Conservation (phyloP, 2,329 filamentous ascomycete species). For the Clarireedia sp. region DNA sequence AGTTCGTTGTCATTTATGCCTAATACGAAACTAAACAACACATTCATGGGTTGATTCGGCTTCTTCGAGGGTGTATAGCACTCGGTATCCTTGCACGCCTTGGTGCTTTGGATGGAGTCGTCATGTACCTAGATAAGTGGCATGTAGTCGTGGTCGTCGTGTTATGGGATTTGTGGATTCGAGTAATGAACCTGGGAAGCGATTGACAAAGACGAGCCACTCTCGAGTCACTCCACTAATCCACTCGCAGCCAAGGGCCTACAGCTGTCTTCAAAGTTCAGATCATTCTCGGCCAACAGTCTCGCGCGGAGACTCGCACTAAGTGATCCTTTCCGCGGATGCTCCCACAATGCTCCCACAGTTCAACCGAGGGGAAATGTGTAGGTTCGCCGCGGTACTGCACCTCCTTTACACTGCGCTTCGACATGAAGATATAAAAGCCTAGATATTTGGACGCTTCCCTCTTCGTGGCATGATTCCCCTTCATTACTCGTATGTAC, state of each 20-base stretch:
- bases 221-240: background rate
- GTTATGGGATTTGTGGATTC: slow-evolving; percentile 8
- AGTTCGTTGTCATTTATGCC: slow-evolving; percentile 10
- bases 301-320: background rate
- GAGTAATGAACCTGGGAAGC: background rate
- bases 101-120: background rate
- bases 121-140: background rate
- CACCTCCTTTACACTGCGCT: background rate
- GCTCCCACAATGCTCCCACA: background rate
- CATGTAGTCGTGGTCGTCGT: slow-evolving; percentile 8
- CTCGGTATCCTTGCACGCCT: too few relatives aligned
- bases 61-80: background rate
- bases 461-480: background rate
- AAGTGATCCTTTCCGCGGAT: background rate
- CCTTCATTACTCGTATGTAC: background rate
- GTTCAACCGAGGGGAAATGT: background rate
- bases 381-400: too few relatives aligned
- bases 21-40: slow-evolving; percentile 9
- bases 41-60: slow-evolving; percentile 5
- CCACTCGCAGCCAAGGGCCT: background rate
- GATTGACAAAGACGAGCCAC: background rate
- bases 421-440: background rate
- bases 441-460: background rate
- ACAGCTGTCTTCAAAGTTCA: background rate
- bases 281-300: background rate